Evolutionary conservation across 129 eudicot species (phyloP).

Genomic region (Smallanthus sonchifolius): DNA sequence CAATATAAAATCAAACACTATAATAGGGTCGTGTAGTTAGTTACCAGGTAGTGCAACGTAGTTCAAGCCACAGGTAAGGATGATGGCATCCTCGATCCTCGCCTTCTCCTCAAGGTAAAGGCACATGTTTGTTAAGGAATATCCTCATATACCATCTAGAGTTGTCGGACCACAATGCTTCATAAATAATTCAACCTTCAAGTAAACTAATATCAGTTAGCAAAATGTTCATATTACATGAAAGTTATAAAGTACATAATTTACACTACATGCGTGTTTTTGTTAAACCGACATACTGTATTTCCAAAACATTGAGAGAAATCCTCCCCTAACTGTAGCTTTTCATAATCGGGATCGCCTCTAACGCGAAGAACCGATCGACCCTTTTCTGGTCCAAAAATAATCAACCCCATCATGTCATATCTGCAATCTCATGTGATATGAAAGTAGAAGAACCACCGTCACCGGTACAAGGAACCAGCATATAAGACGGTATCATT

Average conservation of each 20-base stretch:
- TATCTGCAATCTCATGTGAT: not conserved
- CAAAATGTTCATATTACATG: no score
- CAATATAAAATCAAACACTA: no score
- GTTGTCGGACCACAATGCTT: not conserved
- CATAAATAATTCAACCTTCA: not conserved
- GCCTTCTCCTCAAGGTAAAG: not conserved
- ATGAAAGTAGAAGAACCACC: not conserved
- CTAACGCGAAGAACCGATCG: not conserved
- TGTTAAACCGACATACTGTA: not conserved
- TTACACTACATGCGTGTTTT: not conserved
- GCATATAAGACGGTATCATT: not conserved
- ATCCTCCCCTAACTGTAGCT: not conserved
- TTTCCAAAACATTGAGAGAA: not conserved
- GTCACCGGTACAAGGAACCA: not conserved
- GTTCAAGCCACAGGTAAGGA: not conserved
- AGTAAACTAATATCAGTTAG: not conserved
- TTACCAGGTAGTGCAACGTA: not conserved
- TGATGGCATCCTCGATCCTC: not conserved
- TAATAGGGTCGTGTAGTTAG: not conserved
- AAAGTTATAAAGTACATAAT: not conserved
- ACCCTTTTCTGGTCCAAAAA: not conserved
- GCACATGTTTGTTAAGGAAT: not conserved
- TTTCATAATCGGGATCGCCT: not conserved
- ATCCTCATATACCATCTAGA: not conserved
- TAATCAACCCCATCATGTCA: not conserved